These are phyloP conservation scores for Sporothrix globosa DNA, from an alignment of 2,329 filamentous ascomycete genomes.

Conservation along the genomic window DNA sequence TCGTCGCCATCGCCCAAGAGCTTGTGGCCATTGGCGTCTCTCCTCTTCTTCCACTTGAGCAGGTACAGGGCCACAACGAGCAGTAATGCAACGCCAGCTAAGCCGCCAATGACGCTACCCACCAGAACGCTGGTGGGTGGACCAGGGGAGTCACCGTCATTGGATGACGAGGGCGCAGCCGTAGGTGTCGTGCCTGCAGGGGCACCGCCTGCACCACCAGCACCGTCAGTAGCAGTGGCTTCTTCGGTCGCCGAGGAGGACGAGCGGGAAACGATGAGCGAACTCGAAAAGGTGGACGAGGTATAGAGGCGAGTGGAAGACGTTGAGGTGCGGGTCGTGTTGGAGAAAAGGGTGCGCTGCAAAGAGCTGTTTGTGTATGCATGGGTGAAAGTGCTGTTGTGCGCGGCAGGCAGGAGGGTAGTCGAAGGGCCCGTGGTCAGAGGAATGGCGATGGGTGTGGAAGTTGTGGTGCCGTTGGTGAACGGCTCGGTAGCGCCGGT, in stretches of 20 bases:
- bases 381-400: slow-evolving; percentile 20
- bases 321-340: slow-evolving; percentile 38
- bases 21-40: slow-evolving; percentile 44
- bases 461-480: slow-evolving; percentile 22
- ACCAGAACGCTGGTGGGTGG: slow-evolving; percentile 49
- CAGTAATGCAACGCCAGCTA: slow-evolving; percentile 63
- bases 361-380: slow-evolving; percentile 29
- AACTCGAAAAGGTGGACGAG: slow-evolving; percentile 33
- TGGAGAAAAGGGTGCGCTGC: slow-evolving; percentile 38
- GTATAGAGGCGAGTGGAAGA: slow-evolving; percentile 27
- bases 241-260: slow-evolving; percentile 32
- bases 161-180: slow-evolving; percentile 37
- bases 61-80: slow-evolving; percentile 57
- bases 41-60: slow-evolving; percentile 58
- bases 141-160: slow-evolving; percentile 35
- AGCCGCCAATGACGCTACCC: slow-evolving; percentile 59
- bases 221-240: slow-evolving; percentile 32
- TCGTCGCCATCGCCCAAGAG: slow-evolving; percentile 49
- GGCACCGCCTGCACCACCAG: slow-evolving; percentile 37
- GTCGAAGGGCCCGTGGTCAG: slow-evolving; percentile 29
- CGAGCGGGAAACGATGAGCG: slow-evolving; percentile 22
- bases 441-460: slow-evolving; percentile 13
- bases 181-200: slow-evolving; percentile 39
- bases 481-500: slow-evolving; percentile 10
- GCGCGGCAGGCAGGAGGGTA: neutral